phyloP scores from a whole-genome alignment of 805 yeast species.

The Candida suzukii region DNA sequence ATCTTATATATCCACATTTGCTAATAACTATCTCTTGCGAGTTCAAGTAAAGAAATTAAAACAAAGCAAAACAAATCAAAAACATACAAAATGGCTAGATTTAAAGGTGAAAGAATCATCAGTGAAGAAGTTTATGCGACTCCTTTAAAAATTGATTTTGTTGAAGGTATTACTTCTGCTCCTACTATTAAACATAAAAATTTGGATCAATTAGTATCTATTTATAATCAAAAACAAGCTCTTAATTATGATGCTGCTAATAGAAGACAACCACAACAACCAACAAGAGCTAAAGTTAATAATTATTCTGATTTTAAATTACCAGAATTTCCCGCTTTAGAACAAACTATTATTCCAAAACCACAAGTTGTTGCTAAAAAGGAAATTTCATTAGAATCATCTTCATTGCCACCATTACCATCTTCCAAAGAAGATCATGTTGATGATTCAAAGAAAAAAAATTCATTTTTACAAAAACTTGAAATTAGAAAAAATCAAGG shows the following conservation, averaged over 20 bases:
- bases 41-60: too few relatives aligned
- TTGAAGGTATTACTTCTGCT: slow-evolving; percentile 1
- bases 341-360: neutral
- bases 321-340: neutral
- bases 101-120: slow-evolving; percentile 17
- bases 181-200: neutral
- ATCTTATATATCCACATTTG: too few relatives aligned
- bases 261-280: too few relatives aligned
- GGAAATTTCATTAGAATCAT: too few relatives aligned
- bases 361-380: neutral
- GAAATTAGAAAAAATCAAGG: neutral
- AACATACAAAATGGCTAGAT: slow-evolving; percentile 10
- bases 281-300: too few relatives aligned
- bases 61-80: too few relatives aligned
- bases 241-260: neutral
- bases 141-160: slow-evolving; percentile 5
- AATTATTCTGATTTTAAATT: neutral
- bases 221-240: neutral
- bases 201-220: neutral
- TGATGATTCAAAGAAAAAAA: neutral
- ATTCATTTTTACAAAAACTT: neutral
- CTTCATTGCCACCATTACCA: too few relatives aligned
- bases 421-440: neutral
- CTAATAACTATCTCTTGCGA: too few relatives aligned
- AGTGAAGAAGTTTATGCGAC: slow-evolving; percentile 15